Conservation (phyloP, 768 basidiomycete genomes). For the Chalciporus sphaerocephalus region DNA sequence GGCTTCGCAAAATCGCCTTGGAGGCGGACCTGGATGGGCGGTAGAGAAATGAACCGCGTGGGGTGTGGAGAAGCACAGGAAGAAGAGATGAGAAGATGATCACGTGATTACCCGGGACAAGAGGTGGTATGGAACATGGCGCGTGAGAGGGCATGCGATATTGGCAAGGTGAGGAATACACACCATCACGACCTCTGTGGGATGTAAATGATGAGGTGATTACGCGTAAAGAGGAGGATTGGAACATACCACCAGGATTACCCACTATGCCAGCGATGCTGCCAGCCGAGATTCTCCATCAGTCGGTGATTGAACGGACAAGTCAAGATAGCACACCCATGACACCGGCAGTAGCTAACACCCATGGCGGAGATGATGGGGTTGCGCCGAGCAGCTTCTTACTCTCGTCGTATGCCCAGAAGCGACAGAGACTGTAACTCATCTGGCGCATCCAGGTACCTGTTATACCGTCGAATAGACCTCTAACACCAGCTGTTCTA, state of each 20-base stretch:
- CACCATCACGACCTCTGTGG: slow-evolving; percentile 69
- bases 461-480: slow-evolving; percentile 81
- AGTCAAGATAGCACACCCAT: slow-evolving; percentile 59
- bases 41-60: neutral
- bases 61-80: neutral
- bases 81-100: slow-evolving; percentile 1
- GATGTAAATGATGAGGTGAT: neutral
- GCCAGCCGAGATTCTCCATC: slow-evolving; percentile 50
- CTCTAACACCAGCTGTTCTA: slow-evolving; percentile 64
- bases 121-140: neutral
- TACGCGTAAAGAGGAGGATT: neutral
- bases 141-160: slow-evolving; percentile 17
- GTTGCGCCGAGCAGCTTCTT: slow-evolving; percentile 76
- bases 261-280: slow-evolving; percentile 84
- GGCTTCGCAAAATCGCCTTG: slow-evolving; percentile 91
- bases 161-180: slow-evolving; percentile 6
- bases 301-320: neutral
- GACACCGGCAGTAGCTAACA: slow-evolving; percentile 74
- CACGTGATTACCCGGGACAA: slow-evolving; percentile 18
- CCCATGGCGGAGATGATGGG: slow-evolving; percentile 69
- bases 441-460: slow-evolving; percentile 91
- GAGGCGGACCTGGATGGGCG: slow-evolving; percentile 53
- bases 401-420: slow-evolving; percentile 90
- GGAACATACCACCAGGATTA: slow-evolving; percentile 69
- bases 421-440: slow-evolving; percentile 89